A percentile compares a stretch with the other conserved stretches of the same genome.
phyloP scores from a whole-genome alignment of 2,329 filamentous ascomycete genomes.

The Venturia asperata region DNA sequence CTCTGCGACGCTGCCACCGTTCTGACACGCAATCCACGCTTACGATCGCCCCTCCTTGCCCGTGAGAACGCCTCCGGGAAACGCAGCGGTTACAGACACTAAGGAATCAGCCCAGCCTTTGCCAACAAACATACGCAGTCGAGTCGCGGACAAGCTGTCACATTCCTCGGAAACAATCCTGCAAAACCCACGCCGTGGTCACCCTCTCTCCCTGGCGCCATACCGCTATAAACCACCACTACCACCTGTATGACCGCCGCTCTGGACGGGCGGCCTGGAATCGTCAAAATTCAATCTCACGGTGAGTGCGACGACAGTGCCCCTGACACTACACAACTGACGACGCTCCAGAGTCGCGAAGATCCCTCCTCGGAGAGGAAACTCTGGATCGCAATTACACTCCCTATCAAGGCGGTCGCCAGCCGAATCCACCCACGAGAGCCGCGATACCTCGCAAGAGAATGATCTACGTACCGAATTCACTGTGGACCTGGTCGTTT shows the following conservation, averaged over 20 bases:
- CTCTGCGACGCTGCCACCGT: not conserved
- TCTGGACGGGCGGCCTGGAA: slow-evolving; percentile 7
- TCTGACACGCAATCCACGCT: slow-evolving; percentile 2
- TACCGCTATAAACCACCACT: not conserved
- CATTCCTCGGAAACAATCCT: not conserved
- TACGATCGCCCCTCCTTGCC: not conserved
- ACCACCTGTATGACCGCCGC: slow-evolving; percentile 10
- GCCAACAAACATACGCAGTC: not conserved
- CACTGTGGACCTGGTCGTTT: slow-evolving; percentile 84
- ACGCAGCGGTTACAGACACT: slow-evolving; percentile 1
- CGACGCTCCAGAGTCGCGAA: slow-evolving; percentile 13
- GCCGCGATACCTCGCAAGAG: slow-evolving; percentile 24
- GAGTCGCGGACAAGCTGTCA: not conserved
- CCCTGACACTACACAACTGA: not conserved
- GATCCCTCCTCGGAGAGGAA: slow-evolving; percentile 17
- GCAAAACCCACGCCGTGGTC: slow-evolving; percentile 1
- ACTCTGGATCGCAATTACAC: slow-evolving; percentile 15
- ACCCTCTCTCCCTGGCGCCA: not conserved
- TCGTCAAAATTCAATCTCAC: slow-evolving; percentile 14
- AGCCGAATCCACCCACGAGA: slow-evolving; percentile 23
- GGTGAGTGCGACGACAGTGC: not conserved
- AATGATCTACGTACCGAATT: slow-evolving; percentile 68
- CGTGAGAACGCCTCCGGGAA: not conserved
- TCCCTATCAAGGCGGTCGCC: slow-evolving; percentile 32
- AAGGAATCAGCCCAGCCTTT: not conserved